These are phyloP conservation scores for Podaxis mareebaensis DNA, from an alignment of 768 basidiomycete species.

Conservation along the genomic window DNA sequence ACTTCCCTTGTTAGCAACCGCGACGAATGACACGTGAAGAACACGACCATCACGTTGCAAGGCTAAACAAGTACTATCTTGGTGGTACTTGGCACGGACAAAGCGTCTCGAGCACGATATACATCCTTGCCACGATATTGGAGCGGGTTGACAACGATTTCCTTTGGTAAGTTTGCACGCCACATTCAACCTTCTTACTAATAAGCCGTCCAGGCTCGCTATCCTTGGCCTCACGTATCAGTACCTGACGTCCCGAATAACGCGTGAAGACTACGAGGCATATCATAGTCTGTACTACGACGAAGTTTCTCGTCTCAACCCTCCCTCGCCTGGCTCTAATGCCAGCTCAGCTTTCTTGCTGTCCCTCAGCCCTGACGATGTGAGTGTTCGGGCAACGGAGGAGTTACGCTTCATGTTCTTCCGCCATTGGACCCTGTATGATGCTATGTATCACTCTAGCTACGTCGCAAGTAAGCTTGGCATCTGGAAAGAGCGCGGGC, in stretches of 20 bases:
- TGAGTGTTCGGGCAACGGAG: slow-evolving; percentile 76
- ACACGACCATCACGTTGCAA: slow-evolving; percentile 58
- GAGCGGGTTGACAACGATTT: slow-evolving; percentile 93
- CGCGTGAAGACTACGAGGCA: slow-evolving; percentile 80
- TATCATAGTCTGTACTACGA: slow-evolving; percentile 82
- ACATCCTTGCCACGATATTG: slow-evolving; percentile 85
- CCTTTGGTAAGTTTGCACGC: slow-evolving; percentile 63
- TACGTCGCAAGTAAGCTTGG: slow-evolving; percentile 95
- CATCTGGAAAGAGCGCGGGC: slow-evolving; percentile 94
- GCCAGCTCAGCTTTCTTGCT: slow-evolving; percentile 34
- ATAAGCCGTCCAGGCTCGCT: slow-evolving; percentile 63
- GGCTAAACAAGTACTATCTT: slow-evolving; percentile 80
- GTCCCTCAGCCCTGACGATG: slow-evolving; percentile 78
- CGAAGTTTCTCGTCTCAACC: slow-evolving; percentile 92
- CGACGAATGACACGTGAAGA: slow-evolving; percentile 70
- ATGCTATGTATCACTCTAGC: slow-evolving; percentile 96
- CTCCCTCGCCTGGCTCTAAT: slow-evolving; percentile 40
- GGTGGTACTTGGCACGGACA: slow-evolving; percentile 87
- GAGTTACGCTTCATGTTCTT: slow-evolving; percentile 95
- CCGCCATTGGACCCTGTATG: slow-evolving; percentile 97
- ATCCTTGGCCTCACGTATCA: slow-evolving; percentile 94
- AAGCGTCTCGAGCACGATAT: slow-evolving; percentile 86
- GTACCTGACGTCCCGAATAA: slow-evolving; percentile 85
- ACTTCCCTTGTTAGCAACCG: slow-evolving; percentile 36
- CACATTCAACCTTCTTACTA: not conserved